Base-by-base conservation (phyloP, 257 asterid genomes). In the Misopates orontium region DNA sequence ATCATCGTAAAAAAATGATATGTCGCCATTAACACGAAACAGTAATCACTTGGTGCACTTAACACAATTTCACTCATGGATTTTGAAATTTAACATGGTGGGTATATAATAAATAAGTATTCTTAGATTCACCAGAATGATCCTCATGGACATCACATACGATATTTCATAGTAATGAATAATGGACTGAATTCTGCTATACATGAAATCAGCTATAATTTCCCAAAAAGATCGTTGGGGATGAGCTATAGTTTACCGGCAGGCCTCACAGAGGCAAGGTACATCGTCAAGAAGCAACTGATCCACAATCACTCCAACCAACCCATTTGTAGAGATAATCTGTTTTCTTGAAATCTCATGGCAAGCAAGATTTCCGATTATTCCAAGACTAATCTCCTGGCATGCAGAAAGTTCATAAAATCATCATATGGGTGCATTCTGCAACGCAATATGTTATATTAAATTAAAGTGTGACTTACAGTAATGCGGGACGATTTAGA, bases 301-400 rank as follows among this genome's bases (percentile, higher is more conserved):
- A 73, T 90, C 89, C 78, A 82, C 75, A 42, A 88, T 68, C 44
- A 69, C 81, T 69, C 77, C 77, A 65, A 82, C 80, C 85, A 94
- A 74, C 60, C 88, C 95, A 83, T 76, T 71, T 62, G 79, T 81
- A 44, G 85, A 79, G 59, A 77, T 69, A 79, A 94, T 86, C 57
- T 69, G 72, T 64, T 68, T 82, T 59, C 85, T 75, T 13, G 87
- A 53, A 22, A 71, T 72, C 62, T 88, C 96, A 82, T 94, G 96
- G 87, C 99, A 94, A 75, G 97, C 90, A 58, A 90, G 85, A 78
- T 90, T 94, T 59, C 96, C 97, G 54, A 88, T 80, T 32, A 94
- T 90, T 70, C 99, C 99, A 54, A 94, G 95, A 78, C 84, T 70
- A 68, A 90, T 90, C 83, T 94, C 99, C 99, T 94, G 87, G 41